Percentiles rank a stretch among this genome's conserved stretches.
phyloP scores from a whole-genome alignment of 768 basidiomycete species.

The Mycena capillaripes region DNA sequence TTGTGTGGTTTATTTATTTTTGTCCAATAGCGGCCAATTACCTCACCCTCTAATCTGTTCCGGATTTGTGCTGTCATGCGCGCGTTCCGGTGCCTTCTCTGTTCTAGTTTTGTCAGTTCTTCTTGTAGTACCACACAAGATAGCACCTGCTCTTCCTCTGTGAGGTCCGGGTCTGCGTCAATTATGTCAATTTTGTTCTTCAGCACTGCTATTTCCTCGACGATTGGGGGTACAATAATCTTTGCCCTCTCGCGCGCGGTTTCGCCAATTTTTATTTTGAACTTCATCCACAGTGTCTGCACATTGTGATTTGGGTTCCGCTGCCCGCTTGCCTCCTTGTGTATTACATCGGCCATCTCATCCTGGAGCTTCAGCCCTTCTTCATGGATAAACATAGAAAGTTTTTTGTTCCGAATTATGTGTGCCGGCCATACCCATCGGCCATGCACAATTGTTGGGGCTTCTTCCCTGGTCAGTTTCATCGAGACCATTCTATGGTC shows the following conservation, averaged over 20 bases:
- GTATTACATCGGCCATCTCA: conserved; percentile 27
- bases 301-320: background rate
- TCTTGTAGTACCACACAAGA: background rate
- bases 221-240: background rate
- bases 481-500: conserved; percentile 51
- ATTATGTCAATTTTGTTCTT: background rate
- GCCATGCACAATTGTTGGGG: conserved; percentile 32
- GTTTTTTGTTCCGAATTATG: background rate
- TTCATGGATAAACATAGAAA: background rate
- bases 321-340: background rate
- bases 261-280: background rate
- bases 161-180: background rate
- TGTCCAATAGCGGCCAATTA: no score
- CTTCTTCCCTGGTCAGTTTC: conserved; percentile 30
- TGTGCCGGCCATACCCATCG: background rate
- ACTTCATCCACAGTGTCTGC: background rate
- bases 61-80: no score
- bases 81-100: background rate
- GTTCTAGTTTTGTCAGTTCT: background rate
- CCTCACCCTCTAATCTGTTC: no score
- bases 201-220: background rate
- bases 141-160: background rate
- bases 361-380: background rate
- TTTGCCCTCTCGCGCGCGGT: conserved; percentile 11
- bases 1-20: no score